Evolutionary conservation across 129 eudicot genomes (phyloP), one percentile per base, ranked within the genome.

Genomic region (Lonicera japonica): DNA sequence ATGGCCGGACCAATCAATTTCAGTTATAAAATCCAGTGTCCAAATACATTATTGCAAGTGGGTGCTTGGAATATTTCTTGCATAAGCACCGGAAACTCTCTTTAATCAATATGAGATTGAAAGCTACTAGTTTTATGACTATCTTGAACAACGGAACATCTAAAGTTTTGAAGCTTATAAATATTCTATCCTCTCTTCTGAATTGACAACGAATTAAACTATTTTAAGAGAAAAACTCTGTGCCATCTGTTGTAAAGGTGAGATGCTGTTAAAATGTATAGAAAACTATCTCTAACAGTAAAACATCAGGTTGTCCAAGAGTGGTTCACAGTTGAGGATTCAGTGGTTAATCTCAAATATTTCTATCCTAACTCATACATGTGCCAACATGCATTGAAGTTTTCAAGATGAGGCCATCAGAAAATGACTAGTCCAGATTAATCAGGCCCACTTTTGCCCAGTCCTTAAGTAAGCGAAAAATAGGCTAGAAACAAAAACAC

Each of bases 21-120:
- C 29, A 29, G 41, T 39, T 50, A 65, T 38, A 21, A 52, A 57
- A 60, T 60, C 61, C 45, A 36, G 48, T 5, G 46, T 51, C 22
- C 64, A 41, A 43, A 7, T 61, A 13, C 16, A 45, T 21, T 20
- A 24, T 22, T 41, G 36, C 55, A 71, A 63, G 50, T 64, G 43
- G 68, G 59, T 67, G 64, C 64, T 57, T 66, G 74, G 50, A 70
- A 65, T 64, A 24, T 56, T 68, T 60, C 55, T 58, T 70, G 58
- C 60, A 56, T 60, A 60, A 76, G 66, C 64, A 39, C 54, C 73
- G 54, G 59, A 60, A 34, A n/a, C 67, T 66, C 22, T 61, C 54
- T 19, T 41, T 34, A 19, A 43, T 21, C 12, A 2, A 56, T 24
- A 43, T 56, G 60, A 21, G 23, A 56, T 8, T 5, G 38, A 12